Percentiles rank a stretch among this genome's conserved stretches.
These are phyloP conservation scores for Neurospora sp. DNA, from an alignment of 495 filamentous ascomycete species.

Conservation along the genomic window DNA sequence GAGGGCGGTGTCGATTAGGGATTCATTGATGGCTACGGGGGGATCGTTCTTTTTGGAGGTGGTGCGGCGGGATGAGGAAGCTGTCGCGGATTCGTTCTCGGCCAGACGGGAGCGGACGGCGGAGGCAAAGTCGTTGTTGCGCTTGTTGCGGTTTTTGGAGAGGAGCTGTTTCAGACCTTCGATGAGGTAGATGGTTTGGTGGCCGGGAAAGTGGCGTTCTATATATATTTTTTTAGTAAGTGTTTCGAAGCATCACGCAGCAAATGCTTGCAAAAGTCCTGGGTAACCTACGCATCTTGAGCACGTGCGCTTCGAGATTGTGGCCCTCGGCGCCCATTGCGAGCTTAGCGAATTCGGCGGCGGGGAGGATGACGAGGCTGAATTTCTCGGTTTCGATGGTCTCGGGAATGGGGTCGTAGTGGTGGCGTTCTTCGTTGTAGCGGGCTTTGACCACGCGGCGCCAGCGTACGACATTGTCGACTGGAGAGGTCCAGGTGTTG, in stretches of 20 bases:
- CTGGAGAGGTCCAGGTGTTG: conserved; percentile 35
- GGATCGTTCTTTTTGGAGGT: conserved; percentile 32
- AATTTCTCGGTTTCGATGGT: conserved; percentile 54
- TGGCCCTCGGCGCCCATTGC: conserved; percentile 34
- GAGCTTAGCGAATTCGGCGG: conserved; percentile 59
- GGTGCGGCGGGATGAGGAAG: conserved; percentile 13
- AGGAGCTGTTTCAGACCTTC: conserved; percentile 61
- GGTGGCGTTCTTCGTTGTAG: conserved; percentile 50
- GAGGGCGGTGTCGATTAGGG: conserved; percentile 63
- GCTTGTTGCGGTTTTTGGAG: conserved; percentile 56
- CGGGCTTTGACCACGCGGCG: conserved; percentile 54
- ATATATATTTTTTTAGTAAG: too few species aligned
- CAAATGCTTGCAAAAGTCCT: too few species aligned
- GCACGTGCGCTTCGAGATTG: conserved; percentile 52
- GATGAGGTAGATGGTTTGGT: conserved; percentile 63
- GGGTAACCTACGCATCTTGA: conserved; percentile 27
- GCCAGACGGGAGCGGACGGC: conserved; percentile 50
- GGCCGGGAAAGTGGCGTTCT: conserved; percentile 37
- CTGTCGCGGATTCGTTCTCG: conserved; percentile 12
- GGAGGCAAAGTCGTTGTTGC: conserved; percentile 57
- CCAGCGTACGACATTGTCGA: conserved; percentile 62
- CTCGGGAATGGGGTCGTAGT: conserved; percentile 57
- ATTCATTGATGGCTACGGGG: conserved; percentile 53
- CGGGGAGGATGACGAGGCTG: conserved; percentile 55
- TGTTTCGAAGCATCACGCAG: too few species aligned